Percentiles rank a stretch among this genome's conserved stretches.
These are phyloP conservation scores for Rhizoctonia solani DNA, from an alignment of 1,284 basidiomycete species.

Conservation along the genomic window DNA sequence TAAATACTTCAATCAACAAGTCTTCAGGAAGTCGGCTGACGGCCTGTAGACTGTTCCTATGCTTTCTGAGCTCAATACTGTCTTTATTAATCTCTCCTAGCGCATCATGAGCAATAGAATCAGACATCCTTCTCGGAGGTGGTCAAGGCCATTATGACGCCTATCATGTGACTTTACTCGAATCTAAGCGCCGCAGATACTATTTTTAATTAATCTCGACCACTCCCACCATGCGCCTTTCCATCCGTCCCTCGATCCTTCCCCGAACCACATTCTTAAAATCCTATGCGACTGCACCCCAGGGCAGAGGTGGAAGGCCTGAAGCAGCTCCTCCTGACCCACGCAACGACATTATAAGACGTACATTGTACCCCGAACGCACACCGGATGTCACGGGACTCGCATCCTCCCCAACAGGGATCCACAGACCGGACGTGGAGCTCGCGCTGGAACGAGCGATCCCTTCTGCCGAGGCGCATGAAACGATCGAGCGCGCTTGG, in stretches of 20 bases:
- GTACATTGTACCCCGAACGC: conserved; percentile 77
- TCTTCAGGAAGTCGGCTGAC: neutral
- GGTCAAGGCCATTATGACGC: too few species aligned
- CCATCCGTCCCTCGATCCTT: neutral
- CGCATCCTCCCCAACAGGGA: conserved; percentile 72
- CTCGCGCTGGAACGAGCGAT: conserved; percentile 73
- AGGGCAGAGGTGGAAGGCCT: neutral
- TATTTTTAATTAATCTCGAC: neutral
- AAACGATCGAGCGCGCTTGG: conserved; percentile 94
- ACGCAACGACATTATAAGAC: conserved; percentile 72
- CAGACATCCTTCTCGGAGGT: too few species aligned
- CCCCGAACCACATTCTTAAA: neutral
- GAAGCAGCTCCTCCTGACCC: conserved; percentile 53
- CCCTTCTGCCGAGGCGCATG: conserved; percentile 84
- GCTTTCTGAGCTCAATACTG: neutral
- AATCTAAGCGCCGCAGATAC: too few species aligned
- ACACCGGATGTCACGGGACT: conserved; percentile 52
- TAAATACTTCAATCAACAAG: too few species aligned
- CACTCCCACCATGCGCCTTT: conserved; percentile 5
- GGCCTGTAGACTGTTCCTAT: neutral
- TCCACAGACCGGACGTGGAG: conserved; percentile 76
- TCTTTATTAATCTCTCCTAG: neutral
- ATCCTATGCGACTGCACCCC: conserved; percentile 25
- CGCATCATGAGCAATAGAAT: too few species aligned
- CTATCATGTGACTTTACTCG: too few species aligned